Base-by-base conservation (phyloP, 108 stramenopile genomes). In the Pseudonitzschia pungens region DNA sequence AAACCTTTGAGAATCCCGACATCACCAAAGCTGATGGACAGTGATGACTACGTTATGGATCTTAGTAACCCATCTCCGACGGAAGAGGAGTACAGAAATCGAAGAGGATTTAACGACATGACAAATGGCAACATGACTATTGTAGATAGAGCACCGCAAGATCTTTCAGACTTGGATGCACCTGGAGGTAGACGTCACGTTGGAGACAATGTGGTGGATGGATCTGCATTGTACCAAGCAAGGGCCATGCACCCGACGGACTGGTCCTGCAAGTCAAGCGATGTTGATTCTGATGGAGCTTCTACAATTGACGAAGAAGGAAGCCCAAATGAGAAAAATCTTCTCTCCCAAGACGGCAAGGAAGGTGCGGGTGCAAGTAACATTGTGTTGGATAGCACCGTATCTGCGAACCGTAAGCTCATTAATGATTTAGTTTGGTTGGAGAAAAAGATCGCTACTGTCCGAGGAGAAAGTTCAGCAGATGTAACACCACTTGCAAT, bases 351-450 rank as follows among this genome's bases (percentile, higher is more conserved):
- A n/a, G 31, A 24, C n/a, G 29, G 24, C 4, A 27, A 57, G 16
- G 31, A 24, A 9, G 29, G 7, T 18, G 14, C n/a, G 21, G 26
- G 51, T 21, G 44, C 41, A 31, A 65, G 69, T n/a, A 75, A 66
- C 12, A 70, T 55, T 11, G 57, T 68, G 9, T 10, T 48, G 45
- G 45, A 48, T 48, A 40, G 52, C 18, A 54, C 60, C 9, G 33
- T 18, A 40, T 78, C 82, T 32, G 74, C 79, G 1, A 82, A 78
- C 51, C 75, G 69, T 28, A 76, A 87, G 48, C 76, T 84, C 15
- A 81, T 82, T n/a, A 73, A 77, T 72, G 92, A 94, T 77, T 78
- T 91, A 26, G 83, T 88, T 0, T 94, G 90, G 92, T 73, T 94
- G 10, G 89, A 91, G 52, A 84, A 80, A 69, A 89, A 87, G 64